phyloP scores from a whole-genome alignment of 805 yeast species.

The Cyberlindnera veronae region DNA sequence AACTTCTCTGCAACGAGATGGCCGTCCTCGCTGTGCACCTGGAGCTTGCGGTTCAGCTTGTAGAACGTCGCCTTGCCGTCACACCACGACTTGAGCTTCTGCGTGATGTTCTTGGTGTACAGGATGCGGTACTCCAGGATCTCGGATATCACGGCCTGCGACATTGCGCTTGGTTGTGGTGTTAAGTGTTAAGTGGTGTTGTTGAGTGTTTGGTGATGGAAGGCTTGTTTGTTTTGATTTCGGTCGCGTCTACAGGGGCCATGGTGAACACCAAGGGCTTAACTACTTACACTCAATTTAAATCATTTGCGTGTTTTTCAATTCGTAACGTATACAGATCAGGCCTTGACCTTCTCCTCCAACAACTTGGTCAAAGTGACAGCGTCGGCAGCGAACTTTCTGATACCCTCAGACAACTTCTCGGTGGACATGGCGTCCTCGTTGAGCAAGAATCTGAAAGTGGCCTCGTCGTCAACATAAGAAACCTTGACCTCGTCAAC shows the following conservation, averaged over 20 bases:
- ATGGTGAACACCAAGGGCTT: too few species aligned
- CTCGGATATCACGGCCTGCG: constrained; percentile 23
- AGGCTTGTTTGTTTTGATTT: too few species aligned
- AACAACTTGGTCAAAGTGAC: constrained; percentile 68
- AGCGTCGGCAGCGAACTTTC: constrained; percentile 93
- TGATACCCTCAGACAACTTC: constrained; percentile 96
- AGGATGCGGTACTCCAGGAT: constrained; percentile 20
- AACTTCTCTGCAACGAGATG: constrained; percentile 18
- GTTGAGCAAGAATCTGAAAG: constrained; percentile 86
- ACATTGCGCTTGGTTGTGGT: too few species aligned
- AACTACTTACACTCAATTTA: too few species aligned
- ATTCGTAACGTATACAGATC: constrained; percentile 10
- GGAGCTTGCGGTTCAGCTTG: constrained; percentile 23
- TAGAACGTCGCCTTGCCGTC: constrained; percentile 24
- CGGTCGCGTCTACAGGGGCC: too few species aligned
- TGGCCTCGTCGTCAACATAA: constrained; percentile 79
- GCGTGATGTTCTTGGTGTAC: constrained; percentile 20
- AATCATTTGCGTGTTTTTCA: too few species aligned
- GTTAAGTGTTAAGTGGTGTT: too few species aligned
- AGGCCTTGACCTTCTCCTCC: constrained; percentile 51
- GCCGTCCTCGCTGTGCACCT: constrained; percentile 17
- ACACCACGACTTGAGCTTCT: constrained; percentile 24
- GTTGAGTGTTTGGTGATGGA: too few species aligned
- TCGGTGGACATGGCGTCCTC: constrained; percentile 99
- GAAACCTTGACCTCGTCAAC: constrained; percentile 65